Conservation (phyloP, 2,329 filamentous ascomycete genomes). For the Hypoxylon sp. region DNA sequence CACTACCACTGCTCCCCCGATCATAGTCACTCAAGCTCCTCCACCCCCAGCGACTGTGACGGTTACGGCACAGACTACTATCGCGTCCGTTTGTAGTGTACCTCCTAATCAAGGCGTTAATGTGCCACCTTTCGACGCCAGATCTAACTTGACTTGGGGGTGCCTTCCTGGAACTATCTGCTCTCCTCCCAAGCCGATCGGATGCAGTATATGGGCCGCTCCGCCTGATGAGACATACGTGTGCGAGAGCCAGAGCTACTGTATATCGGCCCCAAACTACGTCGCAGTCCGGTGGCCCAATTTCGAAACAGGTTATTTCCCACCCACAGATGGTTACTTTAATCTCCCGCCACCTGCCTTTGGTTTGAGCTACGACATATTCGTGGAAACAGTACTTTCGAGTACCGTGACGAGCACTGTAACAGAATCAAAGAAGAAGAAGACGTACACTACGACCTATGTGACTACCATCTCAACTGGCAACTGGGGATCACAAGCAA, state of each 20-base stretch:
- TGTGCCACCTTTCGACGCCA: constrained; percentile 52
- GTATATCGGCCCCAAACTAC: constrained; percentile 60
- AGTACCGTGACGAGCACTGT: constrained; percentile 55
- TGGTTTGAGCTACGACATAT: constrained; percentile 75
- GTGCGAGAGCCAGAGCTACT: constrained; percentile 62
- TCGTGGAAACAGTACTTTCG: constrained; percentile 59
- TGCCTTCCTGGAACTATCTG: constrained; percentile 69
- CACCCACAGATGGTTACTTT: constrained; percentile 71
- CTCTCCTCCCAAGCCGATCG: constrained; percentile 64
- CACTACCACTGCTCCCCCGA: constrained; percentile 46
- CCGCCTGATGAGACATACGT: constrained; percentile 63
- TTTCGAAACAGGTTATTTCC: constrained; percentile 66
- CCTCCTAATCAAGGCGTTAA: neutral
- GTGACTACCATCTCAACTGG: constrained; percentile 66
- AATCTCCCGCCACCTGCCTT: constrained; percentile 75
- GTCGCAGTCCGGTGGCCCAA: constrained; percentile 60
- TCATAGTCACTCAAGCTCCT: constrained; percentile 42
- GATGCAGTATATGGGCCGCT: constrained; percentile 67
- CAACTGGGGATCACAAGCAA: constrained; percentile 68
- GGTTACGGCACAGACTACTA: constrained; percentile 46
- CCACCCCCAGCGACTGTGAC: constrained; percentile 30
- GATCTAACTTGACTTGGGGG: constrained; percentile 66
- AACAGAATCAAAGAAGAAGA: constrained; percentile 44
- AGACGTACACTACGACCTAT: constrained; percentile 44
- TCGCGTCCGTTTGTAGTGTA: constrained; percentile 59